Conservation (phyloP, 2,329 filamentous ascomycete genomes). For the Stemphylium vesicarium region DNA sequence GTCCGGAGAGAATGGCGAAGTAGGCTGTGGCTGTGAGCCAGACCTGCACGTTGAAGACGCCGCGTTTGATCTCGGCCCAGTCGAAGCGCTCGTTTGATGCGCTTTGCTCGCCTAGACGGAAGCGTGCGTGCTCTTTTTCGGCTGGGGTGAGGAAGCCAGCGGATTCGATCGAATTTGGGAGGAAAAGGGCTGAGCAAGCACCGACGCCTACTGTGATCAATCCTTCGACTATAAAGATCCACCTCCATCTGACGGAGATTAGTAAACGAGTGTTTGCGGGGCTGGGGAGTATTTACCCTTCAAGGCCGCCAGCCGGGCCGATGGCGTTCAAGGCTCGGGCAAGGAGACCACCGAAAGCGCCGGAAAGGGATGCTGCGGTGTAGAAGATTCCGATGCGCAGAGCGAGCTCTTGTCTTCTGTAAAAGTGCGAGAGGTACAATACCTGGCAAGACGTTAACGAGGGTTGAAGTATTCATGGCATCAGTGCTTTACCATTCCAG, state of each 20-base stretch:
- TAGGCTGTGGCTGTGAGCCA: slow-evolving; percentile 70
- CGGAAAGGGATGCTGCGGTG: slow-evolving; percentile 69
- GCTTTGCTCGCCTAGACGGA: slow-evolving; percentile 52
- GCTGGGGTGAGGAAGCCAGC: slow-evolving; percentile 61
- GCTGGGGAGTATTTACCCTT: slow-evolving; percentile 35
- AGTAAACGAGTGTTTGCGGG: too few species aligned
- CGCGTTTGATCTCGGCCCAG: slow-evolving; percentile 69
- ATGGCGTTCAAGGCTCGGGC: slow-evolving; percentile 68
- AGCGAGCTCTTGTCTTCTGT: slow-evolving; percentile 65
- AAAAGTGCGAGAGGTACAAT: slow-evolving; percentile 69
- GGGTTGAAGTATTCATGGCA: background rate
- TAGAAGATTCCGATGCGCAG: slow-evolving; percentile 72
- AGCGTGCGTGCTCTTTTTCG: slow-evolving; percentile 59
- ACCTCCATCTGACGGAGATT: slow-evolving; percentile 56
- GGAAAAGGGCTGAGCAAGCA: slow-evolving; percentile 57
- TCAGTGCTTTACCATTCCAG: slow-evolving; percentile 64
- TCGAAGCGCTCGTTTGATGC: slow-evolving; percentile 56
- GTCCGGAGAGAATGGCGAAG: slow-evolving; percentile 63
- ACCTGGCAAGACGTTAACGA: slow-evolving; percentile 17
- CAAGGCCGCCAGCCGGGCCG: slow-evolving; percentile 59
- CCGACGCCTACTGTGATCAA: slow-evolving; percentile 61
- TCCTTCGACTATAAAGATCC: slow-evolving; percentile 69
- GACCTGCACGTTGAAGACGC: slow-evolving; percentile 64
- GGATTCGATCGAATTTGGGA: slow-evolving; percentile 63
- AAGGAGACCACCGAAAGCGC: slow-evolving; percentile 68